Base-by-base conservation (phyloP, 164 flowering plant species). In the Nymphaea colorata region DNA sequence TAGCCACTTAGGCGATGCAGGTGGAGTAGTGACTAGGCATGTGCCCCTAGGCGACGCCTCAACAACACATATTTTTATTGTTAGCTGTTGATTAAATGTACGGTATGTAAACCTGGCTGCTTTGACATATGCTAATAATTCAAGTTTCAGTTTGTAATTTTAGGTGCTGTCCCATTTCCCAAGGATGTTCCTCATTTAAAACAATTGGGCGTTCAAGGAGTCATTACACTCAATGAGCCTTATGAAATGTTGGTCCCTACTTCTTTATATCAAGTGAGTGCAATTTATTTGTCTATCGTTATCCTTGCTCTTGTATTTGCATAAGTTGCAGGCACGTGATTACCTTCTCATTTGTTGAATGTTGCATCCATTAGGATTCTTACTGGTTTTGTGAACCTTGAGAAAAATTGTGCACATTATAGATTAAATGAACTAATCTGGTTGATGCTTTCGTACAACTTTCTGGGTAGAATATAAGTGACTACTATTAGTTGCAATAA, bases 141-240 rank as follows among this genome's bases (percentile, higher is more conserved):
- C 41, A 5, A 4, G 62, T 64, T 63, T 70, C 91, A 93, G 97
- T 87, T 81, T 85, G 17, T 93, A 65, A 67, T 93, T 76, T 70
- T 93, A 74, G 98, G 98, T 68, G 98, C 98, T 70, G 98, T 93
- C 80, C 98, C 98, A 64, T 93, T 93, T 77, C 93, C 98, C 14
- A 55, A 77, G 68, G 92, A 93, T 76, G 96, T 93, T 66, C 85
- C 86, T 2, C 82, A 81, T 70, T 73, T 93, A 67, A 89, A 87
- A 76, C 83, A 83, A 66, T 81, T 83, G 72, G 96, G 96, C 66
- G 98, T 93, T 67, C 64, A 78, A 41, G 98, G 98, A 59, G 97
- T 93, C 64, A 73, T 93, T 72, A 93, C 98, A 12, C 78, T 93
- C 42, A 93, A 93, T 78, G 98, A 93, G 76, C 79, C 97, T 61